These are phyloP conservation scores for Canavalia ensiformis DNA, from an alignment of 306 rosid genomes.

Conservation along the genomic window DNA sequence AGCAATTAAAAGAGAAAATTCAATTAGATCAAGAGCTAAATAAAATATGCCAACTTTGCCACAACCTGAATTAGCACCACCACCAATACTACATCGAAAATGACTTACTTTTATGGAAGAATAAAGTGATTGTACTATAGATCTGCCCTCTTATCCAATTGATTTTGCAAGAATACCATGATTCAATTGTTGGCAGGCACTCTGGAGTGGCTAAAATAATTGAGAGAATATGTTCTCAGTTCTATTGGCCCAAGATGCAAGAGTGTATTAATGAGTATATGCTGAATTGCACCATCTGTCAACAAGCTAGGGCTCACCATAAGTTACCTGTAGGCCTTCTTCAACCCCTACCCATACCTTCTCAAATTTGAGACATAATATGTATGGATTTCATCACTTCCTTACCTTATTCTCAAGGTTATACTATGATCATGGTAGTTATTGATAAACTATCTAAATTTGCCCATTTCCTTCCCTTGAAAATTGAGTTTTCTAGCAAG, in stretches of 20 bases:
- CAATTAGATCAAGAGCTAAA: neutral
- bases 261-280: neutral
- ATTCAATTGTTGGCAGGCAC: neutral
- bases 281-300: neutral
- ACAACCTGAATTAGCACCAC: neutral
- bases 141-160: neutral
- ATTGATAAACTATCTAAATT: neutral
- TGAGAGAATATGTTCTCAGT: neutral
- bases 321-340: neutral
- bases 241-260: neutral
- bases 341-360: neutral
- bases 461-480: neutral
- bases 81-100: neutral
- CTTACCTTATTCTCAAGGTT: neutral
- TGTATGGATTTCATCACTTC: neutral
- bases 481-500: neutral
- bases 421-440: neutral
- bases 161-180: neutral
- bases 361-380: neutral
- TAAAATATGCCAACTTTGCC: neutral
- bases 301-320: neutral
- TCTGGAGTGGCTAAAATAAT: neutral
- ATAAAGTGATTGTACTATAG: neutral
- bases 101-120: neutral
- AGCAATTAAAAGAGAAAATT: neutral